phyloP scores from a whole-genome alignment of 768 basidiomycete species.

The Cystofilobasidium capitatum region DNA sequence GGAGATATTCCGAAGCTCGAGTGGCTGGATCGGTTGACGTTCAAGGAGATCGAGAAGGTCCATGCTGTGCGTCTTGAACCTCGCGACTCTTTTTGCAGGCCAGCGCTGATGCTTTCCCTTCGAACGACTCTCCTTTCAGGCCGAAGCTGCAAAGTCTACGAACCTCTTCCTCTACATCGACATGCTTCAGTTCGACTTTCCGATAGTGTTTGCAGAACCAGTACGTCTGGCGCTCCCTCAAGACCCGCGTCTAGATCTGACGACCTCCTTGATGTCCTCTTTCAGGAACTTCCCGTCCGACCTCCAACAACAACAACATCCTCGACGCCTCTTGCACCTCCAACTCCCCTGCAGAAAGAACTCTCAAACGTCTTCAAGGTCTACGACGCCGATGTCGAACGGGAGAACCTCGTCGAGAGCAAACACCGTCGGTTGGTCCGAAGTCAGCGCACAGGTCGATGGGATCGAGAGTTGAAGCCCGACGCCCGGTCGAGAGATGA shows the following conservation, averaged over 20 bases:
- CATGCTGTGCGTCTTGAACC: constrained; percentile 57
- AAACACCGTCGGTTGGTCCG: constrained; percentile 90
- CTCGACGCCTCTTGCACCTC: constrained; percentile 25
- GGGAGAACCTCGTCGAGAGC: constrained; percentile 95
- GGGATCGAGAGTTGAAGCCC: constrained; percentile 91
- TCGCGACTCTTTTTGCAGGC: constrained; percentile 15
- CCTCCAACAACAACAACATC: constrained; percentile 29
- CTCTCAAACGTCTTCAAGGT: constrained; percentile 52
- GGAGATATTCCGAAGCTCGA: constrained; percentile 89
- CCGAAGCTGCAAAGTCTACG: constrained; percentile 81
- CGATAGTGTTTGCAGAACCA: constrained; percentile 86
- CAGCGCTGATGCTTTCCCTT: not conserved
- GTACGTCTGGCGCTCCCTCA: constrained; percentile 42
- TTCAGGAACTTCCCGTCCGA: not conserved
- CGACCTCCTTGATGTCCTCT: not conserved
- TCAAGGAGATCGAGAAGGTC: constrained; percentile 88
- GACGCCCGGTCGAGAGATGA: constrained; percentile 93
- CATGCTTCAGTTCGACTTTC: constrained; percentile 91
- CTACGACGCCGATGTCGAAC: constrained; percentile 76
- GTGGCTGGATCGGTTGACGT: constrained; percentile 88
- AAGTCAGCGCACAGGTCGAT: constrained; percentile 86
- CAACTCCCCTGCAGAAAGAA: constrained; percentile 3
- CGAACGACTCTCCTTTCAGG: constrained; percentile 45
- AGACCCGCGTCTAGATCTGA: not conserved
- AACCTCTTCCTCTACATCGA: constrained; percentile 95